Conservation (phyloP, 208 protist species). For the Trypanosoma conorhini region DNA sequence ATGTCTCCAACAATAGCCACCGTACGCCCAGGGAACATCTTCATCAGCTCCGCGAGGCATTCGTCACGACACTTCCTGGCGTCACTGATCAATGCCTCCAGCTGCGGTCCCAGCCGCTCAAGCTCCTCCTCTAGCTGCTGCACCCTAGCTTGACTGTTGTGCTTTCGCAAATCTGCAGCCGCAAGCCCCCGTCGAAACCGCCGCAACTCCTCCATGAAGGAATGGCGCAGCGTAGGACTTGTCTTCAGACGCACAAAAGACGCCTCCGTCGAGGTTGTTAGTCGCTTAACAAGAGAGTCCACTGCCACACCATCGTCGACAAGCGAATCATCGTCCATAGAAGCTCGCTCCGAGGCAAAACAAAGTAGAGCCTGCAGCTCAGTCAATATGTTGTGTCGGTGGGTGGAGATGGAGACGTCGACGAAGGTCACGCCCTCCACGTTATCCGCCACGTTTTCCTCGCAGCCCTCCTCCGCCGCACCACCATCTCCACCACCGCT, state of each 20-base stretch:
- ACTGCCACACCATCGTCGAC: constrained; percentile 7
- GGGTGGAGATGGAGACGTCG: constrained; percentile 32
- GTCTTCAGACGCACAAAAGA: constrained; percentile 60
- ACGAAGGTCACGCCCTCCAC: constrained; percentile 43
- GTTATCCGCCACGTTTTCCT: constrained; percentile 21
- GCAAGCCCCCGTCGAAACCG: constrained; percentile 50
- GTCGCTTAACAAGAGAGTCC: constrained; percentile 15
- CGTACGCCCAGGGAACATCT: constrained; percentile 61
- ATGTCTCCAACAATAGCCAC: constrained; percentile 75
- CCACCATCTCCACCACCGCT: constrained; percentile 32
- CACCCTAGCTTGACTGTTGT: constrained; percentile 38
- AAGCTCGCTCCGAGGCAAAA: constrained; percentile 49
- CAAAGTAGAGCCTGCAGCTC: constrained; percentile 52
- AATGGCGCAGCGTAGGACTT: constrained; percentile 35
- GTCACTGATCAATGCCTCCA: constrained; percentile 27
- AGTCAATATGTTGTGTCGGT: constrained; percentile 46
- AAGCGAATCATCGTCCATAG: constrained; percentile 26
- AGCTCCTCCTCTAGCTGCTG: constrained; percentile 45
- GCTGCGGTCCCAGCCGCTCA: constrained; percentile 35
- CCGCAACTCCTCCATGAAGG: constrained; percentile 44
- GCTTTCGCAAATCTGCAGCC: constrained; percentile 29
- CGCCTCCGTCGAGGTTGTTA: constrained; percentile 44
- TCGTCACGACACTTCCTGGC: constrained; percentile 36
- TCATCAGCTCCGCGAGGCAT: constrained; percentile 37
- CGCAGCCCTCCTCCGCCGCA: constrained; percentile 16